Conservation (phyloP, 768 basidiomycete species). For the Tylopilus sp. region DNA sequence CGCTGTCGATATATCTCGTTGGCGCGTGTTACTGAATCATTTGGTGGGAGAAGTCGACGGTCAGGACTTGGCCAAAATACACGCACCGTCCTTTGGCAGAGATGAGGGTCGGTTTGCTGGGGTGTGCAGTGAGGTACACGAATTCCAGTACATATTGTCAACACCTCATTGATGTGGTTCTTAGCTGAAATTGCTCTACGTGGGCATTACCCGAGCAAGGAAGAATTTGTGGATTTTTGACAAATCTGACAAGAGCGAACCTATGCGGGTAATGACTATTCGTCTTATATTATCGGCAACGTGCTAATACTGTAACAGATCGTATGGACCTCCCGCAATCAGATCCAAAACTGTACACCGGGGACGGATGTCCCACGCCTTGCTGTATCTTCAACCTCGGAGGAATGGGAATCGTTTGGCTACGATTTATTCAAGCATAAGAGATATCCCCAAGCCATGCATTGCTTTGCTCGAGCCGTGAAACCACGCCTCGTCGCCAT, state of each 20-base stretch:
- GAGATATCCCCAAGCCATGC: slow-evolving; percentile 49
- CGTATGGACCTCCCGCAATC: slow-evolving; percentile 46
- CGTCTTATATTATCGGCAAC: background rate
- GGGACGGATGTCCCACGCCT: slow-evolving; percentile 49
- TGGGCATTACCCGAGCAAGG: slow-evolving; percentile 66
- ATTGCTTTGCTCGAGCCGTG: slow-evolving; percentile 50
- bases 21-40: slow-evolving; percentile 55
- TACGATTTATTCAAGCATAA: slow-evolving; percentile 36
- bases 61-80: slow-evolving; percentile 8
- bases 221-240: slow-evolving; percentile 73
- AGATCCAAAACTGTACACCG: slow-evolving; percentile 48
- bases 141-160: background rate
- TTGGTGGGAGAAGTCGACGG: slow-evolving; percentile 24
- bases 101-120: slow-evolving; percentile 48
- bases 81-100: slow-evolving; percentile 43
- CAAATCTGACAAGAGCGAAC: slow-evolving; percentile 49
- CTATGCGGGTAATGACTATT: slow-evolving; percentile 46
- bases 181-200: slow-evolving; percentile 66
- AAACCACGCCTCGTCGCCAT: slow-evolving; percentile 42
- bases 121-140: slow-evolving; percentile 54
- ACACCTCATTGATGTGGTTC: background rate
- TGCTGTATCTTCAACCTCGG: slow-evolving; percentile 48
- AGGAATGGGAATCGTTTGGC: slow-evolving; percentile 45
- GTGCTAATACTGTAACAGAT: slow-evolving; percentile 31
- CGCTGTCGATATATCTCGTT: slow-evolving; percentile 44